Evolutionary conservation across 192 early-diverging fungal genomes (phyloP).

Genomic region (Geosiphon pyriformis): DNA sequence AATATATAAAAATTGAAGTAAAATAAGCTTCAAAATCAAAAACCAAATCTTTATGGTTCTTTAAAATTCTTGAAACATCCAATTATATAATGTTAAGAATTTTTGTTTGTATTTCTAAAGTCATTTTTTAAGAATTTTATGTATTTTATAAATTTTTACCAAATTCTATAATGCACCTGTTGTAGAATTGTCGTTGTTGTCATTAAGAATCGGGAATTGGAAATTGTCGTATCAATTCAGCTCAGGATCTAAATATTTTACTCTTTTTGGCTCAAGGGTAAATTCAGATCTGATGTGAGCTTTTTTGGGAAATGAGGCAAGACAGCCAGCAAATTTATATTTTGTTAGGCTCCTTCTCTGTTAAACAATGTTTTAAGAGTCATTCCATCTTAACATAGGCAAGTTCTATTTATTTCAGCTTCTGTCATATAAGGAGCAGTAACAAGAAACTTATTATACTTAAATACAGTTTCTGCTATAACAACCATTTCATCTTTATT

Average conservation of each 20-base stretch:
- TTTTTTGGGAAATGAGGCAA: slow-evolving; percentile 21
- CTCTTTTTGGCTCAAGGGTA: slow-evolving; percentile 21
- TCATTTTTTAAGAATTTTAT: too few relatives aligned
- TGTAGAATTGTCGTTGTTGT: too few relatives aligned
- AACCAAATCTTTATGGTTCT: too few relatives aligned
- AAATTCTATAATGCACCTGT: too few relatives aligned
- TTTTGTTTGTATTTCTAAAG: too few relatives aligned
- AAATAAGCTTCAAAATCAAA: too few relatives aligned
- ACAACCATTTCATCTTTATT: slow-evolving; percentile 21
- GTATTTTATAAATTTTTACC: too few relatives aligned
- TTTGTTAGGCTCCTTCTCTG: slow-evolving; percentile 13
- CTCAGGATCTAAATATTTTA: slow-evolving; percentile 19
- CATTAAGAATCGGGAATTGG: too few relatives aligned
- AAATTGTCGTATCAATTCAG: too few relatives aligned
- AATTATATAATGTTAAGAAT: too few relatives aligned
- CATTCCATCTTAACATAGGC: slow-evolving; percentile 20
- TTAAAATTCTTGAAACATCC: too few relatives aligned
- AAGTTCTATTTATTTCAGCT: slow-evolving; percentile 20
- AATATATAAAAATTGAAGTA: too few relatives aligned
- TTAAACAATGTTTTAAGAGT: slow-evolving; percentile 22
- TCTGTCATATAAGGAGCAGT: slow-evolving; percentile 17
- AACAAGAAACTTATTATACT: slow-evolving; percentile 22
- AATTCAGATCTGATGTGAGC: slow-evolving; percentile 24
- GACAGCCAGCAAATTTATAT: slow-evolving; percentile 21
- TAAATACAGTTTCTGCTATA: slow-evolving; percentile 11